Conservation (phyloP, 23 red algal species). For the Gracilaria domingensis region DNA sequence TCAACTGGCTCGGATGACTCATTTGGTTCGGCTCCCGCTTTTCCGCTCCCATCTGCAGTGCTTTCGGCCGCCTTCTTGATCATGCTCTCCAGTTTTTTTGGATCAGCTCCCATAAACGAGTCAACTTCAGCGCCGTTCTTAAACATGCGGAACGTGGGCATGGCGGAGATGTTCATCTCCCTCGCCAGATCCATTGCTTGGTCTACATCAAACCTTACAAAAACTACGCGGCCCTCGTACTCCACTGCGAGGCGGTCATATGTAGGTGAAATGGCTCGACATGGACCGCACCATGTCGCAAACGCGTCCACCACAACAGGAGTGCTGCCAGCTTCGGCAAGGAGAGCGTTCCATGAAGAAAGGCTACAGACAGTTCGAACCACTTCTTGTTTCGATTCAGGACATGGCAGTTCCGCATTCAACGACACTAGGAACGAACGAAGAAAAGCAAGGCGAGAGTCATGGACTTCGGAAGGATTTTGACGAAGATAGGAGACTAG, state of each 20-base stretch:
- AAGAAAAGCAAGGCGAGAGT: constrained; percentile 6
- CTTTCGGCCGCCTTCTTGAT: constrained; percentile 46
- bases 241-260: constrained; percentile 45
- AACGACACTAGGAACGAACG: neutral
- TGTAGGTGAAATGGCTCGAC: constrained; percentile 51
- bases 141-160: constrained; percentile 71
- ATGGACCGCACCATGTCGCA: constrained; percentile 77
- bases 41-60: neutral
- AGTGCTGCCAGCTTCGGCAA: neutral
- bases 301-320: constrained; percentile 56
- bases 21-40: neutral
- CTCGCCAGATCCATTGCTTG: constrained; percentile 39
- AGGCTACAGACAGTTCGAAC: constrained; percentile 7
- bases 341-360: neutral
- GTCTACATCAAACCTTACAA: constrained; percentile 25
- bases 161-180: constrained; percentile 38
- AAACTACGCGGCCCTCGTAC: constrained; percentile 6
- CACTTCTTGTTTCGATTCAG: neutral
- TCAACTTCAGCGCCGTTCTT: constrained; percentile 5
- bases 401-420: neutral
- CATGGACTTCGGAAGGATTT: constrained; percentile 6
- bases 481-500: constrained; percentile 2
- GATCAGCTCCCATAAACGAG: constrained; percentile 52
- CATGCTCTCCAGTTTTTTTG: constrained; percentile 36
- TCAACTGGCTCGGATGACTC: neutral